Evolutionary conservation across 306 rosid species (phyloP).

Genomic region (Dryas drummondii): DNA sequence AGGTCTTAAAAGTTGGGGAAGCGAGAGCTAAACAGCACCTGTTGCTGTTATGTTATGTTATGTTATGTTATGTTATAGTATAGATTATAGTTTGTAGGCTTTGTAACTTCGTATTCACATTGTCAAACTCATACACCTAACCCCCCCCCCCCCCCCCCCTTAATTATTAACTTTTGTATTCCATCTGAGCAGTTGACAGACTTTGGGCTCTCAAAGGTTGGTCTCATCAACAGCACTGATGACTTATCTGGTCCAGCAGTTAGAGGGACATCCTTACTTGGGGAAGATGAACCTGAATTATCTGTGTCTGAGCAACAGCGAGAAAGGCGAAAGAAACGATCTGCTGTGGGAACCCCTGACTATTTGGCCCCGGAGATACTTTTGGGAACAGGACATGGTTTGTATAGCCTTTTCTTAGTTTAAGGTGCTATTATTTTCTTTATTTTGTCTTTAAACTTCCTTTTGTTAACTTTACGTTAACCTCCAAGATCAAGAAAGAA

Average conservation of each 20-base stretch:
- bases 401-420: conserved; percentile 53
- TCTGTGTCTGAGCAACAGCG: conserved; percentile 75
- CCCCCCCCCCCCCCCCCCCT: neutral
- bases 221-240: conserved; percentile 98
- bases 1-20: too few species aligned
- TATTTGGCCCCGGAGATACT: conserved; percentile 99
- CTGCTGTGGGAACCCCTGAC: conserved; percentile 99
- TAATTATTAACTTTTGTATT: conserved; percentile 10
- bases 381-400: conserved; percentile 99
- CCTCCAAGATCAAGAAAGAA: conserved; percentile 21
- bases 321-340: conserved; percentile 83
- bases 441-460: conserved; percentile 8
- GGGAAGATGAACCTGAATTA: conserved; percentile 65
- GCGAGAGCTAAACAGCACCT: too few species aligned
- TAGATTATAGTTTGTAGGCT: too few species aligned
- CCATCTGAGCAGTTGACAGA: conserved; percentile 76
- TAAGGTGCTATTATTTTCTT: conserved; percentile 57
- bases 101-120: too few species aligned
- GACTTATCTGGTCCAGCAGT: conserved; percentile 95
- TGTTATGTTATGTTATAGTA: too few species aligned
- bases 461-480: conserved; percentile 16
- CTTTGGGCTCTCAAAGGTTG: conserved; percentile 98
- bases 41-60: too few species aligned
- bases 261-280: conserved; percentile 71
- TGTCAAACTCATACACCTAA: too few species aligned